phyloP scores from a whole-genome alignment of 257 asterid genomes.

The Orobanche coerulescens region DNA sequence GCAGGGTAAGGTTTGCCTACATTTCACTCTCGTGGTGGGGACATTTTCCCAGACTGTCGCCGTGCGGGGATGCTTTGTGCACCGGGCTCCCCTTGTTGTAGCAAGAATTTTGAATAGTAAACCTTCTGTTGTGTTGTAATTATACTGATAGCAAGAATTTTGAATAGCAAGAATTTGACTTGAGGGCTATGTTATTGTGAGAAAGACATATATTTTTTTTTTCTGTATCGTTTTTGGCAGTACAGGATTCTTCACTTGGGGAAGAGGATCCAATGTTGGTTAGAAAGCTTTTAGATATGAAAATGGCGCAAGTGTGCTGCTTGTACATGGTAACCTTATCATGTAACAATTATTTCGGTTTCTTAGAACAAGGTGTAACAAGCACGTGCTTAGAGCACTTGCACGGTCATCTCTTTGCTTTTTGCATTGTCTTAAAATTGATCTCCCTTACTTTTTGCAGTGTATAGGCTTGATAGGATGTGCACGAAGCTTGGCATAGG shows the following conservation, averaged over 20 bases:
- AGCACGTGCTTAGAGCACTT: not conserved
- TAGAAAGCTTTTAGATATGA: not conserved
- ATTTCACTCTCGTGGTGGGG: no score
- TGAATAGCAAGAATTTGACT: no score
- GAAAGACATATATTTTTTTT: not conserved
- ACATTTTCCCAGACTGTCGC: no score
- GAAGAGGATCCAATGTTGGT: not conserved
- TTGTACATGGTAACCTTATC: not conserved
- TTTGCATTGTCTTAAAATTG: not conserved
- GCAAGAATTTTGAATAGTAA: not conserved
- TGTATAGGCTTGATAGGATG: conserved; percentile 9
- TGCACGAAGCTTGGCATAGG: not conserved
- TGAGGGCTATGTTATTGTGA: conserved; percentile 7
- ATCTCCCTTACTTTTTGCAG: conserved; percentile 14
- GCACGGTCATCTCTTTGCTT: no score
- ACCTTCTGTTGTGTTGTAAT: not conserved
- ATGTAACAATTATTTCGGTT: not conserved
- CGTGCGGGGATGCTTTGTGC: no score
- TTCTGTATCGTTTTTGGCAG: conserved; percentile 12
- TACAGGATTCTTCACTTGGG: not conserved
- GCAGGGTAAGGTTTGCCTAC: no score
- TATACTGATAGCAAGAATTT: no score
- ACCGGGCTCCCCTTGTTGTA: no score
- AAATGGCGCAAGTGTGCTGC: not conserved
- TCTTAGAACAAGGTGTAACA: not conserved